These are phyloP conservation scores for Yarrowia sp. DNA, from an alignment of 805 yeast species.

Conservation along the genomic window DNA sequence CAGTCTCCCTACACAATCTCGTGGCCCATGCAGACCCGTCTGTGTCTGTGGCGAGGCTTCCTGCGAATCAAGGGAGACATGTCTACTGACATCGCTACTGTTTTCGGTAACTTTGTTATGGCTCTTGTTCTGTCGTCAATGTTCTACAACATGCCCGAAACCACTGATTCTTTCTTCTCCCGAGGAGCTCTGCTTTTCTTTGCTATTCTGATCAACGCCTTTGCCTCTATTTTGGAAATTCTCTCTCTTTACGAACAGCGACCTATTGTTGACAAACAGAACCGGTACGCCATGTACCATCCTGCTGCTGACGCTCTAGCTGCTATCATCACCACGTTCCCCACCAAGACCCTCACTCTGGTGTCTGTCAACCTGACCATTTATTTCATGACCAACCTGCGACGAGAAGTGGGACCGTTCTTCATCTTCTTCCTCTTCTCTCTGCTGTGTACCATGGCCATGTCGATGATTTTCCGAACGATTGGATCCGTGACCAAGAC, in stretches of 20 bases:
- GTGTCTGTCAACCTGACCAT: slow-evolving; percentile 33
- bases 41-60: slow-evolving; percentile 48
- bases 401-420: slow-evolving; percentile 53
- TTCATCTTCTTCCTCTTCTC: slow-evolving; percentile 47
- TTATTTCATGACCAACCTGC: slow-evolving; percentile 52
- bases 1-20: slow-evolving; percentile 44
- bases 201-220: slow-evolving; percentile 45
- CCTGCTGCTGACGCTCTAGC: slow-evolving; percentile 66
- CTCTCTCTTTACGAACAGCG: slow-evolving; percentile 46
- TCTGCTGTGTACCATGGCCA: slow-evolving; percentile 45
- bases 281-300: slow-evolving; percentile 54
- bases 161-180: slow-evolving; percentile 51
- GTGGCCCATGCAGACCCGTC: slow-evolving; percentile 46
- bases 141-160: slow-evolving; percentile 48
- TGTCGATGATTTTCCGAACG: slow-evolving; percentile 52
- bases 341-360: slow-evolving; percentile 46
- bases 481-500: slow-evolving; percentile 41
- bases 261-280: slow-evolving; percentile 59
- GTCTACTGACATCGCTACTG: slow-evolving; percentile 44
- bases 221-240: slow-evolving; percentile 47
- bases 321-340: slow-evolving; percentile 55
- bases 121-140: slow-evolving; percentile 56
- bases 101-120: slow-evolving; percentile 48
- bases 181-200: slow-evolving; percentile 67
- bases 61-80: slow-evolving; percentile 53